These are phyloP conservation scores for Yarrowia sp. DNA, from an alignment of 805 yeast genomes.

Conservation along the genomic window DNA sequence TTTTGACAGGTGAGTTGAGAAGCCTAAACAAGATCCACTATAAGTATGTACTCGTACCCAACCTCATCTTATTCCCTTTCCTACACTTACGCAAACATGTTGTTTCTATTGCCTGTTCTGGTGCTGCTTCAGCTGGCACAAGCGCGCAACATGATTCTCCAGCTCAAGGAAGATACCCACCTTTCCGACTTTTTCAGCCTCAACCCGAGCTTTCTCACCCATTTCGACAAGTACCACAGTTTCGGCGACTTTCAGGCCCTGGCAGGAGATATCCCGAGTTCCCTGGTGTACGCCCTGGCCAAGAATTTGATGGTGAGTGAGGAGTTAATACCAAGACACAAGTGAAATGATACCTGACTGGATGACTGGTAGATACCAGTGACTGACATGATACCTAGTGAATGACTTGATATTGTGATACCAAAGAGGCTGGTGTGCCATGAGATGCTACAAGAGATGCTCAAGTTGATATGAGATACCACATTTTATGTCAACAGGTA, in stretches of 20 bases:
- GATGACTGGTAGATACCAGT: background rate
- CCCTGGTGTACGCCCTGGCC: slow-evolving; percentile 17
- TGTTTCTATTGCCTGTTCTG: slow-evolving; percentile 11
- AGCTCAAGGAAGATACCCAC: slow-evolving; percentile 17
- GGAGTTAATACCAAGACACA: too few relatives aligned
- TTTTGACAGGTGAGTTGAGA: background rate
- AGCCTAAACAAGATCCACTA: too few relatives aligned
- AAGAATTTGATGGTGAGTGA: slow-evolving; percentile 24
- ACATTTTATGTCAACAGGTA: too few relatives aligned
- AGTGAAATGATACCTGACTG: background rate
- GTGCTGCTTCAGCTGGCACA: slow-evolving; percentile 17
- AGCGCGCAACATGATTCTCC: slow-evolving; percentile 22
- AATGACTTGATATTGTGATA: too few relatives aligned
- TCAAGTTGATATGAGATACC: too few relatives aligned
- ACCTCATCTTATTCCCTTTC: too few relatives aligned
- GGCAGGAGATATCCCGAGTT: slow-evolving; percentile 29
- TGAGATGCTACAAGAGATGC: too few relatives aligned
- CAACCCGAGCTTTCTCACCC: slow-evolving; percentile 23
- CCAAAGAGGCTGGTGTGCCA: too few relatives aligned
- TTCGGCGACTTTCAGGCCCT: slow-evolving; percentile 34
- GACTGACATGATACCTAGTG: background rate
- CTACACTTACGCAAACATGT: slow-evolving; percentile 1
- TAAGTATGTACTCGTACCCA: too few relatives aligned
- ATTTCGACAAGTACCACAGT: slow-evolving; percentile 36
- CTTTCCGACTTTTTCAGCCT: slow-evolving; percentile 20